Evolutionary conservation across 148 eudicot genomes (phyloP).

Genomic region (Dysphania ambrosioides): DNA sequence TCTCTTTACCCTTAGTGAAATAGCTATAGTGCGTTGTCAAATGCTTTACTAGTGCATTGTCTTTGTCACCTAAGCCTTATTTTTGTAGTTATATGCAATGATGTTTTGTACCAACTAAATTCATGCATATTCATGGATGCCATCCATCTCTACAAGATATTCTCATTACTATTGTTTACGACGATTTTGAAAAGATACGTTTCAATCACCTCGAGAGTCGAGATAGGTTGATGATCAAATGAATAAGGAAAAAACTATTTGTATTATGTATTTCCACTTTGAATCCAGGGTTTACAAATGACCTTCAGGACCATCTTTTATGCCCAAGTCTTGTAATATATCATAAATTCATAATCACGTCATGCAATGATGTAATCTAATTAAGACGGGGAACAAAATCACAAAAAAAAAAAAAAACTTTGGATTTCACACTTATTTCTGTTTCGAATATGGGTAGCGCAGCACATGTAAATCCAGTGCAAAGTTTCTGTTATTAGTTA

Average conservation of each 20-base stretch:
- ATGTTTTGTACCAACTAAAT: not conserved
- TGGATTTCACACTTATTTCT: constrained; percentile 9
- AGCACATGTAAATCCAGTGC: not conserved
- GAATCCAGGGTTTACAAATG: too few relatives aligned
- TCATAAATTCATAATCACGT: not conserved
- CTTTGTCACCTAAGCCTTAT: constrained; percentile 5
- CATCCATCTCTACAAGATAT: not conserved
- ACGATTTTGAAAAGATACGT: too few relatives aligned
- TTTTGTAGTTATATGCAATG: constrained; percentile 10
- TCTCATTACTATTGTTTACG: too few relatives aligned
- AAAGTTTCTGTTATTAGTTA: not conserved
- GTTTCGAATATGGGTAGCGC: not conserved
- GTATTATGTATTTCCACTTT: too few relatives aligned
- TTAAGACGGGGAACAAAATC: constrained; percentile 15
- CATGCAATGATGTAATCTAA: not conserved
- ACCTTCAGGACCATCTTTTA: too few relatives aligned
- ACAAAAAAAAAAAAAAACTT: constrained; percentile 2
- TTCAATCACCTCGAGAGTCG: too few relatives aligned
- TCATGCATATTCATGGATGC: not conserved
- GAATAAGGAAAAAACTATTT: too few relatives aligned
- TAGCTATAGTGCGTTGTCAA: not conserved
- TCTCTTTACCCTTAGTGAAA: not conserved
- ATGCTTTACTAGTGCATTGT: constrained; percentile 8
- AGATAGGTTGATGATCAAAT: too few relatives aligned
- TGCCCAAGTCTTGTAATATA: too few relatives aligned